Conservation (phyloP, 805 yeast genomes). For the Saccharomycopsis babjevae region DNA sequence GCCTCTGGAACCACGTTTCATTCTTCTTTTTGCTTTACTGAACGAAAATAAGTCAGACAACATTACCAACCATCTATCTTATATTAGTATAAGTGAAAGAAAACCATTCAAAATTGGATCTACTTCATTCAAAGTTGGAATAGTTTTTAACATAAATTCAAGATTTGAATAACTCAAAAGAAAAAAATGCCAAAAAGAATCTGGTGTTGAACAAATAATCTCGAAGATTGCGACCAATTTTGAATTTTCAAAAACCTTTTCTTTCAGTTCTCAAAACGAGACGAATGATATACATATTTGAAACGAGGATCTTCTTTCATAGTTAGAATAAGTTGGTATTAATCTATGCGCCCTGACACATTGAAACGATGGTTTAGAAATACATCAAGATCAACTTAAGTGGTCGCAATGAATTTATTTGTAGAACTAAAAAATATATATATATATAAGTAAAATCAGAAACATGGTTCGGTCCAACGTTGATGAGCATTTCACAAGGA, state of each 20-base stretch:
- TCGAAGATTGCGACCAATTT: background rate
- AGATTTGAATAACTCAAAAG: background rate
- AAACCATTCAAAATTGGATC: background rate
- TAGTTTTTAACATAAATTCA: background rate
- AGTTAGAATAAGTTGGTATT: background rate
- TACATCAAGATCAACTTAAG: constrained; percentile 16
- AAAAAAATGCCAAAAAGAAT: background rate
- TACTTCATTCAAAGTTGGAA: background rate
- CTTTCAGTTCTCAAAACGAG: background rate
- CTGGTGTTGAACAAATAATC: background rate
- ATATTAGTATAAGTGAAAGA: background rate
- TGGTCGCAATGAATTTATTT: constrained; percentile 3
- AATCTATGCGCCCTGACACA: constrained; percentile 17
- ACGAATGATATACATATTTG: background rate
- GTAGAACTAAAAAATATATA: background rate
- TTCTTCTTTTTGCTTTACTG: background rate
- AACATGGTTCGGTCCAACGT: background rate
- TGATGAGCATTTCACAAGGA: background rate
- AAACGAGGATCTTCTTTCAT: background rate
- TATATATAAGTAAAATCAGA: background rate
- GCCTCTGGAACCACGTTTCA: background rate
- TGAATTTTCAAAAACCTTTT: background rate
- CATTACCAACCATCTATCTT: background rate
- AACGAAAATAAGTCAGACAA: background rate
- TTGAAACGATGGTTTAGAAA: constrained; percentile 9